These are phyloP conservation scores for Ceratorhiza oryzae-sativae DNA, from an alignment of 1,284 basidiomycete genomes.

Conservation along the genomic window DNA sequence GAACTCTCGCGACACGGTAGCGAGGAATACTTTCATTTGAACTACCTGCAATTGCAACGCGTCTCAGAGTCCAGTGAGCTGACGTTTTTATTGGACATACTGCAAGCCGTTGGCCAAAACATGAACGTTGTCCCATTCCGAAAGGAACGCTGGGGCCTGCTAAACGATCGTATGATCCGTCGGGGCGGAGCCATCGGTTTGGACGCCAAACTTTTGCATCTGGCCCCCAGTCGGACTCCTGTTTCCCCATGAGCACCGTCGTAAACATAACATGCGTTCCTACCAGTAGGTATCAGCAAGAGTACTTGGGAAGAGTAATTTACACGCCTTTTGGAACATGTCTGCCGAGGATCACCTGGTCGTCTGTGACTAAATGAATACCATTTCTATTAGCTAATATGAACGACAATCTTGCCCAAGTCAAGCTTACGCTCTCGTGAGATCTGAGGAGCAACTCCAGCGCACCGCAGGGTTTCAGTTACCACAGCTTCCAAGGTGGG, in stretches of 20 bases:
- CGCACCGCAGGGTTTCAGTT: conserved; percentile 13
- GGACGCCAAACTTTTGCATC: conserved; percentile 21
- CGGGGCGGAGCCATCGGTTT: conserved; percentile 10
- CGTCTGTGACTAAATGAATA: neutral
- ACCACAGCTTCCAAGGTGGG: conserved; percentile 20
- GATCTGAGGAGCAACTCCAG: neutral
- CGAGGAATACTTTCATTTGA: conserved; percentile 24
- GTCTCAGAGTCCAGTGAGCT: too few species aligned
- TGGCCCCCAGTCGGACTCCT: conserved; percentile 28
- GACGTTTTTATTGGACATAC: neutral
- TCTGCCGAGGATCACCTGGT: conserved; percentile 4
- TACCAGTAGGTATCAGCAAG: neutral
- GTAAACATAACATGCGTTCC: neutral
- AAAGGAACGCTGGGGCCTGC: conserved; percentile 25
- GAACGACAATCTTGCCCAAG: too few species aligned
- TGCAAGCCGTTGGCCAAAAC: conserved; percentile 31
- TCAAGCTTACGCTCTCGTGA: conserved; percentile 4
- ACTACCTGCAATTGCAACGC: neutral
- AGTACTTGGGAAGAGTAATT: neutral
- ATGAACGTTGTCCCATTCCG: conserved; percentile 13
- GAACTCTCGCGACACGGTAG: conserved; percentile 9
- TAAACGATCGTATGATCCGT: conserved; percentile 7
- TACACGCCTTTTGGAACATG: conserved; percentile 3
- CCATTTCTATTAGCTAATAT: neutral
- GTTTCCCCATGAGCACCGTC: neutral